A percentile compares a stretch with the other conserved stretches of the same genome.
Conservation (phyloP, 805 yeast genomes). For the Priceomyces medius region DNA sequence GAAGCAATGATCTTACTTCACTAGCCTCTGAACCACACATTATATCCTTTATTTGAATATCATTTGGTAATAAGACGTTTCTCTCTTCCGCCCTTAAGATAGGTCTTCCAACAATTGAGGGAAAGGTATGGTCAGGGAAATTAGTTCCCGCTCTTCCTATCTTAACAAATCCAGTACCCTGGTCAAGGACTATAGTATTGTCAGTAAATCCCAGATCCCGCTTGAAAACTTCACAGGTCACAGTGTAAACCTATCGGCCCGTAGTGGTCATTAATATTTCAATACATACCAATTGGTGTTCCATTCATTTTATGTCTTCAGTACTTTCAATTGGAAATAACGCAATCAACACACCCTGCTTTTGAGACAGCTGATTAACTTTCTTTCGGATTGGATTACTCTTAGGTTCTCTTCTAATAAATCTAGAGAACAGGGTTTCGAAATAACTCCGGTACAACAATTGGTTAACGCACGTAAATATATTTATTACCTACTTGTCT, state of each 20-base stretch:
- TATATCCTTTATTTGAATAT: constrained; percentile 82
- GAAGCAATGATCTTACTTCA: constrained; percentile 83
- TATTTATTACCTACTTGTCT: neutral
- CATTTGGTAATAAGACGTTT: constrained; percentile 49
- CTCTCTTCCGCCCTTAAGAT: constrained; percentile 96
- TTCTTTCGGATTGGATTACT: neutral
- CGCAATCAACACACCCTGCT: neutral
- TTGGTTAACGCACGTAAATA: constrained; percentile 1
- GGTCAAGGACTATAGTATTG: constrained; percentile 73
- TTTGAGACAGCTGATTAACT: constrained; percentile 3
- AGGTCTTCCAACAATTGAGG: constrained; percentile 96
- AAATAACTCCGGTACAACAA: neutral
- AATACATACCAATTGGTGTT: constrained; percentile 31
- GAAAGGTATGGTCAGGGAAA: constrained; percentile 96
- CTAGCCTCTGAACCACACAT: constrained; percentile 98
- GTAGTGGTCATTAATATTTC: neutral
- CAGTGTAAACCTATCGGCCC: neutral
- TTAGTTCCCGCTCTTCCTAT: constrained; percentile 96
- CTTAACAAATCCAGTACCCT: constrained; percentile 98
- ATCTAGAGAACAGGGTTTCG: constrained; percentile 2
- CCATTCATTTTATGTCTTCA: constrained; percentile 20
- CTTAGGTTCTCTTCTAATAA: neutral
- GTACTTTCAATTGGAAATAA: neutral
- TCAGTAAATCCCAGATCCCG: constrained; percentile 3
- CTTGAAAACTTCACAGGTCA: neutral